Evolutionary conservation across 1,139 yeast genomes (phyloP), one percentile per base, ranked within the genome.

Genomic region (Hyphopichia khmerensis): DNA sequence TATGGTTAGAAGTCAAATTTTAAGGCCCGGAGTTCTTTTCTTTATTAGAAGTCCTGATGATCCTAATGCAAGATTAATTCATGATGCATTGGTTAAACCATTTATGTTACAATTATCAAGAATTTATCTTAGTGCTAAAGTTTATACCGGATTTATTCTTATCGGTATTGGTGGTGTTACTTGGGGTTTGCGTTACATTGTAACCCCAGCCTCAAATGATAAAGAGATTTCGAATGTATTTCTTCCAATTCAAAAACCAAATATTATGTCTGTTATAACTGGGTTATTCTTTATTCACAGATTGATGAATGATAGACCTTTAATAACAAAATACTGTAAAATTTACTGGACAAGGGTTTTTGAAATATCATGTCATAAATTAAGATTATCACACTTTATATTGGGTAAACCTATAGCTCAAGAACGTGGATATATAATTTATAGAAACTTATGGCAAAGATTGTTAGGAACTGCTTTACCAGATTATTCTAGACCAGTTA

Each of bases 1-100:
- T 5, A 84, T 90, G 89, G 76, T 85, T 30, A 75, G 99, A 48
- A 69, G 77, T 35, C 67, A 71, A 43, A 82, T 90, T 35, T 75
- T 93, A 50, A 79, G 99, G 43, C 84, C 88, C 0, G 99, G 99
- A 6, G 96, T 89, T 2, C 69, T 93, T 36, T 93, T 82, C 62
- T 93, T 95, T 65, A 87, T 95, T 44, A 76, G 96, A 49, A 90
- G 96, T 27, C 96, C 97, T 2, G 96, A 91, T 52, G 97, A 93
- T 58, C 96, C 96, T 26, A 86, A 89, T 52, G 84, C 90, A 35
- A 80, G 93, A 48, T 79, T 95, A n/a, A 77, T 93, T 37, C 93
- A 89, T 51, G 96, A 91, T 58, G 95, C 96, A 1, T 66, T 93
- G 47, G 84, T 86, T 42, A 82, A 87, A 49, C 88, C 96, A 1